Percentiles rank a stretch among this genome's conserved stretches.
Evolutionary conservation across 768 basidiomycete genomes (phyloP).

Genomic region (Pisolithus orientalis): DNA sequence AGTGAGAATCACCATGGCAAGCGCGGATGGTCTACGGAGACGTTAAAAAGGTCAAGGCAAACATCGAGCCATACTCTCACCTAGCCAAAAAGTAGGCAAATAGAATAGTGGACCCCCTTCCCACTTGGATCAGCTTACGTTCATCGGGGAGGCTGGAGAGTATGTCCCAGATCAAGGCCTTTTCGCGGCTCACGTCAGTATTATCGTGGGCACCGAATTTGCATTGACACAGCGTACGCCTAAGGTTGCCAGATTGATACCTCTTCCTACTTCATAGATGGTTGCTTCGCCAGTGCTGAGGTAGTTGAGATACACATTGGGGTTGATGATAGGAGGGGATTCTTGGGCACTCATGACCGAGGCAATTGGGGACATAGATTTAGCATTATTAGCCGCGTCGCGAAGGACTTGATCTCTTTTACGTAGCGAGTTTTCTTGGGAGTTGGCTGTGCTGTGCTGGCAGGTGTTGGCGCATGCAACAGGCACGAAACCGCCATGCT

Average conservation of each 20-base stretch:
- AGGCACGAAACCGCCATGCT: too few relatives aligned
- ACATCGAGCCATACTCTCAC: constrained; percentile 2
- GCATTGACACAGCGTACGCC: background rate
- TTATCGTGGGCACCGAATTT: background rate
- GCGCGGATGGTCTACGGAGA: constrained; percentile 10
- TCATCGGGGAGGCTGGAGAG: constrained; percentile 19
- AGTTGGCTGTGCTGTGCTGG: too few relatives aligned
- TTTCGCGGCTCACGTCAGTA: constrained; percentile 1
- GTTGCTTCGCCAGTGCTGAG: background rate
- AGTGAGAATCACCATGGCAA: constrained; percentile 3
- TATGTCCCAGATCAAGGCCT: constrained; percentile 23
- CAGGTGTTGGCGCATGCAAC: too few relatives aligned
- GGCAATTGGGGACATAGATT: too few relatives aligned
- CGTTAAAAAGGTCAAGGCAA: constrained; percentile 1
- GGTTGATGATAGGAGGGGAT: background rate
- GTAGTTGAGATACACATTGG: background rate
- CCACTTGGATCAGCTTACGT: constrained; percentile 11
- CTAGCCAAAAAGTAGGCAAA: constrained; percentile 21
- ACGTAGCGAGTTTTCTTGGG: too few relatives aligned
- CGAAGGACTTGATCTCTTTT: too few relatives aligned
- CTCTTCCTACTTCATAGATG: background rate
- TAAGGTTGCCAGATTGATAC: background rate
- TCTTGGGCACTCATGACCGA: background rate
- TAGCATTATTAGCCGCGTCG: too few relatives aligned
- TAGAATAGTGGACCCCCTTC: constrained; percentile 9